Percentiles rank a stretch among this genome's conserved stretches.
phyloP scores from a whole-genome alignment of 2,329 filamentous ascomycete genomes.

The Diaporthe citriasiana region DNA sequence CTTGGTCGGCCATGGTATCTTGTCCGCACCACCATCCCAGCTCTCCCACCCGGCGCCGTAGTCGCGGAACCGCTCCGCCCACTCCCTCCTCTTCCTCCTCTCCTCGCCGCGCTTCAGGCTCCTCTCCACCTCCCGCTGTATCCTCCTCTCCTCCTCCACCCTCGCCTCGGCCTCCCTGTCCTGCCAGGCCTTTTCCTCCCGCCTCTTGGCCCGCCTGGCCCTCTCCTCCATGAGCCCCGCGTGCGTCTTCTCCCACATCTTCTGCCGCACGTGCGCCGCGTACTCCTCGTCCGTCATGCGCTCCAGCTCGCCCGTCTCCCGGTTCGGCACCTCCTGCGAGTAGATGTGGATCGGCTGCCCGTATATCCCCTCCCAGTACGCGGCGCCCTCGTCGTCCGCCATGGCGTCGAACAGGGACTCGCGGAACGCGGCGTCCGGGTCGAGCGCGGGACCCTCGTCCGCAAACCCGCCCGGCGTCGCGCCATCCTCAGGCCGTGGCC shows the following conservation, averaged over 20 bases:
- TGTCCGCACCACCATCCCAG: slow-evolving; percentile 61
- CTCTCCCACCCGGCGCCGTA: slow-evolving; percentile 76
- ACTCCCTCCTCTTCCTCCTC: slow-evolving; percentile 67
- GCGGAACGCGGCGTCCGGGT: slow-evolving; percentile 84
- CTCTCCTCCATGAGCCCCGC: slow-evolving; percentile 86
- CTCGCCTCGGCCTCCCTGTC: slow-evolving; percentile 59
- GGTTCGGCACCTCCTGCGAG: slow-evolving; percentile 59
- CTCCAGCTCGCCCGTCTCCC: slow-evolving; percentile 73
- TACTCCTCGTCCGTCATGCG: slow-evolving; percentile 96
- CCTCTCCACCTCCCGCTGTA: slow-evolving; percentile 77
- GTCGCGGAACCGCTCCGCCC: slow-evolving; percentile 72
- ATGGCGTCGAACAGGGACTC: slow-evolving; percentile 97
- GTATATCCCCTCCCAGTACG: slow-evolving; percentile 97
- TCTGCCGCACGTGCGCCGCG: slow-evolving; percentile 82
- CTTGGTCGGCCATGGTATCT: slow-evolving; percentile 80
- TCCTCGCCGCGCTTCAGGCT: slow-evolving; percentile 77
- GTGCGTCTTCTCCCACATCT: slow-evolving; percentile 97
- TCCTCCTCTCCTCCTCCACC: slow-evolving; percentile 55
- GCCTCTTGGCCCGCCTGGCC: slow-evolving; percentile 59
- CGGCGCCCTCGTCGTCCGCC: slow-evolving; percentile 94
- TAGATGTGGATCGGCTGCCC: slow-evolving; percentile 94
- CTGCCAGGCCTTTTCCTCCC: slow-evolving; percentile 75
- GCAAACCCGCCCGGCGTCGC: not conserved
- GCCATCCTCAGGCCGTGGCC: not conserved
- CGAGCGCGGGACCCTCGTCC: slow-evolving; percentile 54